Conservation (phyloP, 768 basidiomycete genomes). For the Rhizopogon rudus region DNA sequence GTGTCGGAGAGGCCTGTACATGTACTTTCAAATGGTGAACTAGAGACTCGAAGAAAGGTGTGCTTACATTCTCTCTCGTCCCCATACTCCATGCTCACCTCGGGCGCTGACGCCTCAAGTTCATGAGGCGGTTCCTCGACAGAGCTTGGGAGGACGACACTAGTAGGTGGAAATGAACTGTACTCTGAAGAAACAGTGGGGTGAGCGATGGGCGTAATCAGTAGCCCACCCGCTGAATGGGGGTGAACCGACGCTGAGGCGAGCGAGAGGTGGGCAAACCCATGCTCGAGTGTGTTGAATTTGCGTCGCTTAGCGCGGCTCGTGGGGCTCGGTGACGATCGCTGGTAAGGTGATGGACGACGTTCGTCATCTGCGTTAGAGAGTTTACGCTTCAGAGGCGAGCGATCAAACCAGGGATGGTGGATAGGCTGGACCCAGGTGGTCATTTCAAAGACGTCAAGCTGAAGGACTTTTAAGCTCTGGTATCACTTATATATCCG, state of each 20-base stretch:
- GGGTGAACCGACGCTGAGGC: neutral
- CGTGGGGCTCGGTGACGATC: conserved; percentile 37
- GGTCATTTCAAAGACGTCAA: conserved; percentile 19
- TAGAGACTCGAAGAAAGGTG: neutral
- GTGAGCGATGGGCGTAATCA: conserved; percentile 1
- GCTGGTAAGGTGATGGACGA: conserved; percentile 5
- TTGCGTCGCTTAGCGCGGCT: conserved; percentile 46
- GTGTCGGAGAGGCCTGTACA: neutral
- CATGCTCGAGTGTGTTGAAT: conserved; percentile 47
- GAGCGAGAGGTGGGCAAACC: conserved; percentile 48
- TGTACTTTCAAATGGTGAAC: too few relatives aligned
- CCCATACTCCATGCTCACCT: conserved; percentile 69
- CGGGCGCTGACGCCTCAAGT: conserved; percentile 29
- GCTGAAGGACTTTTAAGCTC: too few relatives aligned
- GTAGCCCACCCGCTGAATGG: neutral
- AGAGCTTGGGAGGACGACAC: conserved; percentile 27
- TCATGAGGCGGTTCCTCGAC: conserved; percentile 37
- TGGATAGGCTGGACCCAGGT: conserved; percentile 30
- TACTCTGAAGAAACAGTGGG: conserved; percentile 1
- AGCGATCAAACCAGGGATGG: conserved; percentile 42
- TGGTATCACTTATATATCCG: too few relatives aligned
- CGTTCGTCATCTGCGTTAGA: conserved; percentile 15
- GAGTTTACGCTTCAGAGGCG: conserved; percentile 37
- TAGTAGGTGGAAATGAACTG: conserved; percentile 7
- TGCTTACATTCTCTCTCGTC: conserved; percentile 60